Evolutionary conservation across 768 basidiomycete species (phyloP), one percentile per base, ranked within the genome.

Genomic region (Rhodotorula paludigena): DNA sequence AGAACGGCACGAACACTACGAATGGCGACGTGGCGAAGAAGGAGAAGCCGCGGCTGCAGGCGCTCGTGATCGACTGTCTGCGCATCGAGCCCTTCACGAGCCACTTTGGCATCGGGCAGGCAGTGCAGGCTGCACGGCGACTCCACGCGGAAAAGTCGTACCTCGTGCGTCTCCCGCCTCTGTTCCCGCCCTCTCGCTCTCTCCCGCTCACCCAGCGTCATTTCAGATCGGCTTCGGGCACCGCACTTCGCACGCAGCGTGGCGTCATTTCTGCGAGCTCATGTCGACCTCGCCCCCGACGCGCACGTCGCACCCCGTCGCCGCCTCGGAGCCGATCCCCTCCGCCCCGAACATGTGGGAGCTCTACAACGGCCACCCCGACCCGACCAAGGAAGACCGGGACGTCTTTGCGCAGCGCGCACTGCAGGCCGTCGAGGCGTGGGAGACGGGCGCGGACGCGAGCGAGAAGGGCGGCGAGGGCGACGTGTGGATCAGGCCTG

Each of bases 101-200:
- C 14, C 92, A 94, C 77, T 84, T 89, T 74, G 89, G 89, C 8
- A 74, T 92, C n/a, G 80, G 79, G 38, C 82, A 87, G 68, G 82
- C 90, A 3, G 79, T 89, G 6, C 78, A 77, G 16, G 77, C 83
- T 3, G 83, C 86, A 35, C 79, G 85, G 68, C 80, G 82, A 67
- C 78, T 92, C 60, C 80, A 82, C 28, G 86, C 89, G 10, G 71
- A 69, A 45, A 81, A 84, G 72, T 89, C 85, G 23, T 92, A 92
- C 75, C 77, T 90, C 63, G 83, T 83, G 15, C 90, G 90, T 16
- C 87, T n/a, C 51, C 32, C 35, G 32, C 49, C 18, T 33, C 16
- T 30, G 32, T 18, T 38, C 5, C 28, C 20, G n/a, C 6, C 25
- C 33, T 30, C 54, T 39, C 11, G 21, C 32, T 32, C 45, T 4